Evolutionary conservation across 192 early-diverging fungal species (phyloP).

Genomic region (Coemansia erecta): DNA sequence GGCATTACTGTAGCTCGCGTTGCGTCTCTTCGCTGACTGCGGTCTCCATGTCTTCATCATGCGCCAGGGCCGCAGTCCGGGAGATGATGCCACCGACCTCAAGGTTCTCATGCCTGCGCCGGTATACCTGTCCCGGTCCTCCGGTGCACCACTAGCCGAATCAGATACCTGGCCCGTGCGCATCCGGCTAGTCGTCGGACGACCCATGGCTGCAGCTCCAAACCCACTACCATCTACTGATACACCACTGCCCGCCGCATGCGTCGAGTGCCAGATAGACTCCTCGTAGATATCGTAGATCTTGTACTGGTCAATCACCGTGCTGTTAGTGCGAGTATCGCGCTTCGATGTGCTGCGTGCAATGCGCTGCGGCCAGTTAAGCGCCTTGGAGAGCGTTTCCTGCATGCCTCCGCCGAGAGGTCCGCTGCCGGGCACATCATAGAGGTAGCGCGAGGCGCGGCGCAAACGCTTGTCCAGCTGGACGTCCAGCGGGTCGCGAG

Average conservation of each 20-base stretch:
- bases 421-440: conserved; percentile 33
- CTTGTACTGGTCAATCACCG: conserved; percentile 42
- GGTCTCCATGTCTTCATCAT: conserved; percentile 31
- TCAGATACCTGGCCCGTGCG: no score
- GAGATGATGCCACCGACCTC: conserved; percentile 23
- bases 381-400: conserved; percentile 23
- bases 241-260: background rate
- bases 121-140: no score
- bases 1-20: background rate
- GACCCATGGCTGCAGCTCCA: no score
- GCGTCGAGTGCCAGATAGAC: conserved; percentile 39
- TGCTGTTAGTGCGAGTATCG: conserved; percentile 15
- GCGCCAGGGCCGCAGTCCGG: conserved; percentile 19
- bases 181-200: no score
- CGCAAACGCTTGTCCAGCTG: conserved; percentile 11
- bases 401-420: conserved; percentile 18
- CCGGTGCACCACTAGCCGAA: no score
- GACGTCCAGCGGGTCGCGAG: conserved; percentile 4
- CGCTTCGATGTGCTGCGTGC: conserved; percentile 13
- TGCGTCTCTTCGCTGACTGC: background rate
- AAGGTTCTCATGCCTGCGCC: conserved; percentile 12
- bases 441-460: conserved; percentile 44
- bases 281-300: conserved; percentile 54
- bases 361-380: conserved; percentile 42
- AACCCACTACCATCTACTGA: background rate